Conservation (phyloP, 345 rosid species). For the Adansonia digitata region DNA sequence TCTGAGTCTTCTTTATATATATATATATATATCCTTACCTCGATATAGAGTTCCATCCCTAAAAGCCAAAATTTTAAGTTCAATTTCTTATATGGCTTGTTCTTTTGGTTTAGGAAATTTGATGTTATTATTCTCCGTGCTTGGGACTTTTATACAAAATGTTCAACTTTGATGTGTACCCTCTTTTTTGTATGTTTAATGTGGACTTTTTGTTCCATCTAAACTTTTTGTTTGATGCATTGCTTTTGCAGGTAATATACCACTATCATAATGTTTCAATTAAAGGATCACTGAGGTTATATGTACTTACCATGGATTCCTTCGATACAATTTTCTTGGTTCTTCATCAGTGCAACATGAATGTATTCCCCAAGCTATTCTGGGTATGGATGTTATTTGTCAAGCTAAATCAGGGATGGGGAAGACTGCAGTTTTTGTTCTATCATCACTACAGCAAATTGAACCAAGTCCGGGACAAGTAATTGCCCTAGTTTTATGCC, state of each 20-base stretch:
- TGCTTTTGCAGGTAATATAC: constrained; percentile 49
- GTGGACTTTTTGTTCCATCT: not conserved
- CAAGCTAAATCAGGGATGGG: constrained; percentile 99
- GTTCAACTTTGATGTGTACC: not conserved
- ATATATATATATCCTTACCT: not conserved
- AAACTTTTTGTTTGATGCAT: not conserved
- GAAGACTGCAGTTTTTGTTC: constrained; percentile 92
- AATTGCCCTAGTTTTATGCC: constrained; percentile 84
- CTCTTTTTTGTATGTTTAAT: not conserved
- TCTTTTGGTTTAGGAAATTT: not conserved
- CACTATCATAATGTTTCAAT: constrained; percentile 48
- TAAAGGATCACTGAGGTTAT: constrained; percentile 55
- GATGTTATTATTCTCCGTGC: not conserved
- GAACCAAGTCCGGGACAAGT: constrained; percentile 93
- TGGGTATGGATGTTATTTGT: constrained; percentile 98
- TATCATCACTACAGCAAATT: constrained; percentile 87
- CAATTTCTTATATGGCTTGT: not conserved
- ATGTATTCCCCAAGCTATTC: constrained; percentile 96
- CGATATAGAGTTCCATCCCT: not conserved
- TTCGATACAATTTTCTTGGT: constrained; percentile 68
- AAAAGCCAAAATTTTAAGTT: not conserved
- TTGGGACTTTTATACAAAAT: not conserved
- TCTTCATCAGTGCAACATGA: constrained; percentile 97
- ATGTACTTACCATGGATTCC: constrained; percentile 73
- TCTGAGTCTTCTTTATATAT: not conserved